These are phyloP conservation scores for Firmiana major DNA, from an alignment of 345 rosid genomes.

Conservation along the genomic window DNA sequence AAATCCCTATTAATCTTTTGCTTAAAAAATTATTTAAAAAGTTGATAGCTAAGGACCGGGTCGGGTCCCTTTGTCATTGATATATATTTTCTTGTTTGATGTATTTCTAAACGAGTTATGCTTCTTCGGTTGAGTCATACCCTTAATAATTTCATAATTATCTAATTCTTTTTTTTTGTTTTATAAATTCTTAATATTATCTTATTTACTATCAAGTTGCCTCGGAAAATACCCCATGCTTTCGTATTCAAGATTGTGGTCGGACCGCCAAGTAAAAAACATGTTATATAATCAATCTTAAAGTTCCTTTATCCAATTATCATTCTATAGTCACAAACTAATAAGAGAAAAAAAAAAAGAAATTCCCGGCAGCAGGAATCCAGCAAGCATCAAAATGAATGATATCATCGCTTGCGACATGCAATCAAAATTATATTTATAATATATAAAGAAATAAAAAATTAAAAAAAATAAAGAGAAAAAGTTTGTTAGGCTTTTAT, in stretches of 20 bases:
- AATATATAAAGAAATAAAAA: too few relatives aligned
- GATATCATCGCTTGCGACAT: background rate
- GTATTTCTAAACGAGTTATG: too few relatives aligned
- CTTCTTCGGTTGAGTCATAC: background rate
- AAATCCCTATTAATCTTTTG: background rate
- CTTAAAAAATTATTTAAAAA: too few relatives aligned
- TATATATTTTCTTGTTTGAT: too few relatives aligned
- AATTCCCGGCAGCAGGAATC: conserved; percentile 11
- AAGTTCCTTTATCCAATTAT: background rate
- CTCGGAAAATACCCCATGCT: background rate
- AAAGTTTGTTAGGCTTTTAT: background rate
- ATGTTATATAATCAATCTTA: background rate
- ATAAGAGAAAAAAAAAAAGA: background rate
- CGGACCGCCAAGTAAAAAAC: background rate
- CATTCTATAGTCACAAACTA: background rate
- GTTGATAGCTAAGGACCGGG: too few relatives aligned
- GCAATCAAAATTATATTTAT: background rate
- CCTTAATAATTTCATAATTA: background rate
- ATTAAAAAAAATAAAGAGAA: background rate
- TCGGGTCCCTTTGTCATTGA: too few relatives aligned
- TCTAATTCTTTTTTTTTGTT: background rate
- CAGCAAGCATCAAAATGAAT: background rate
- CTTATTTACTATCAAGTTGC: background rate
- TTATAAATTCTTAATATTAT: background rate
- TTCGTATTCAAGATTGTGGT: background rate